These are phyloP conservation scores for Ustilago xerochloae DNA, from an alignment of 1,284 basidiomycete genomes.

Conservation along the genomic window DNA sequence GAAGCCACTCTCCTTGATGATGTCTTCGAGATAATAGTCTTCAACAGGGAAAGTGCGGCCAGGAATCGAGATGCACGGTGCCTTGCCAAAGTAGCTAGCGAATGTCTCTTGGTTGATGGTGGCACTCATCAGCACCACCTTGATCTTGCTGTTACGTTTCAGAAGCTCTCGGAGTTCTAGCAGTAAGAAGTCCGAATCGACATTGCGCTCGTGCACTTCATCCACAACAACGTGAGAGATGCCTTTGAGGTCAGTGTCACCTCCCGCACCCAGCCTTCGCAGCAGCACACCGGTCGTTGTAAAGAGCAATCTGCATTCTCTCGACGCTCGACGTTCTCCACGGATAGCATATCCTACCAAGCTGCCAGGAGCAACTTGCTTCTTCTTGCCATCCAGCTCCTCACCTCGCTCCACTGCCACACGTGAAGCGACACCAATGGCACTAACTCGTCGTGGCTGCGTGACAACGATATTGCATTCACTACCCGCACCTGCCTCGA, in stretches of 20 bases:
- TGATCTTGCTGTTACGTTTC: slow-evolving; percentile 77
- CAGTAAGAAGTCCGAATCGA: slow-evolving; percentile 88
- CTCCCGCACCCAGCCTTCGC: slow-evolving; percentile 76
- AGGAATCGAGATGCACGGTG: slow-evolving; percentile 84
- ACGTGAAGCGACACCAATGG: slow-evolving; percentile 86
- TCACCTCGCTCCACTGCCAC: slow-evolving; percentile 87
- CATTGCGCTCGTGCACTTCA: slow-evolving; percentile 90
- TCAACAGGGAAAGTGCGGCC: slow-evolving; percentile 71
- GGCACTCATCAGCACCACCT: slow-evolving; percentile 74
- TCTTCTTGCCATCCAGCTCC: slow-evolving; percentile 71
- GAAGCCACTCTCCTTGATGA: slow-evolving; percentile 44
- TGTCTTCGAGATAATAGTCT: slow-evolving; percentile 65
- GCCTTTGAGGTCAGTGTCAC: slow-evolving; percentile 77
- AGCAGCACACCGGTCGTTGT: slow-evolving; percentile 93
- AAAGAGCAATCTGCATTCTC: slow-evolving; percentile 77
- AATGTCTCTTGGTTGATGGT: slow-evolving; percentile 56
- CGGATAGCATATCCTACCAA: slow-evolving; percentile 88
- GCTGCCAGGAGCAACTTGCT: slow-evolving; percentile 22
- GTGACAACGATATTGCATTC: slow-evolving; percentile 84
- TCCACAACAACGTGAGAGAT: slow-evolving; percentile 90
- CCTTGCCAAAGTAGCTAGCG: slow-evolving; percentile 70
- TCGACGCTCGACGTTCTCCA: slow-evolving; percentile 80
- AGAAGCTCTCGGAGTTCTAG: slow-evolving; percentile 84
- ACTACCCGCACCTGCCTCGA: slow-evolving; percentile 75
- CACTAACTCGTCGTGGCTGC: slow-evolving; percentile 88